Evolutionary conservation across 257 asterid species (phyloP), one percentile per base, ranked within the genome.

Genomic region (Solanum raphanifolium): DNA sequence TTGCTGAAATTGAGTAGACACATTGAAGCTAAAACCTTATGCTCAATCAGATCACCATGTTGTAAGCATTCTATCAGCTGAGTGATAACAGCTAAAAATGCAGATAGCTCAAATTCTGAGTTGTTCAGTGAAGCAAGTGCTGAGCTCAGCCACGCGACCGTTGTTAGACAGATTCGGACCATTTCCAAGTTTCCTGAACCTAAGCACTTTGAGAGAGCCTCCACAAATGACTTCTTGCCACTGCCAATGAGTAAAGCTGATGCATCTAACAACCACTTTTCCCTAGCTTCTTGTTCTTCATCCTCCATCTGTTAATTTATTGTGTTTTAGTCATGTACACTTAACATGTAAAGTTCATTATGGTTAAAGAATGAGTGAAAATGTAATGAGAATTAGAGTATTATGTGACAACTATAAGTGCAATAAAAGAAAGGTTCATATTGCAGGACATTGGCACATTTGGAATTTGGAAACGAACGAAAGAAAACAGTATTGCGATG

Each of bases 71-170:
- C 88, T 92, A 90, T 93, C 31, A 95, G 91, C 15, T 93, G 94
- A 35, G 91, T 82, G 38, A 94, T 84, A 73, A 95, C 91, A 89
- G 91, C 90, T 18, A 93, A 92, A 87, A 94, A 91, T 68, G 95
- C 95, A 68, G 88, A 88, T 43, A 89, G 90, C 91, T 94, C 95
- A 88, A 90, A 87, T 72, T 87, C 91, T 12, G 93, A 79, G 41
- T 90, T 91, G 0, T 93, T 79, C n/a, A 86, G 88, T 36, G 93
- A 93, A 86, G 91, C 90, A 8, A 94, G 91, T 4, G 94, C 91
- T 55, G 92, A 92, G 91, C 97, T 95, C 90, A 95, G n/a, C 98
- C 98, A 95, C 62, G 95, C 96, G 65, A 92, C 92, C 2, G 98
- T 94, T 43, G 94, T 94, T 74, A 94, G 88, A 86, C 97, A 92